phyloP scores from a whole-genome alignment of 2,329 filamentous ascomycete genomes.

The Sclerotinia minor region DNA sequence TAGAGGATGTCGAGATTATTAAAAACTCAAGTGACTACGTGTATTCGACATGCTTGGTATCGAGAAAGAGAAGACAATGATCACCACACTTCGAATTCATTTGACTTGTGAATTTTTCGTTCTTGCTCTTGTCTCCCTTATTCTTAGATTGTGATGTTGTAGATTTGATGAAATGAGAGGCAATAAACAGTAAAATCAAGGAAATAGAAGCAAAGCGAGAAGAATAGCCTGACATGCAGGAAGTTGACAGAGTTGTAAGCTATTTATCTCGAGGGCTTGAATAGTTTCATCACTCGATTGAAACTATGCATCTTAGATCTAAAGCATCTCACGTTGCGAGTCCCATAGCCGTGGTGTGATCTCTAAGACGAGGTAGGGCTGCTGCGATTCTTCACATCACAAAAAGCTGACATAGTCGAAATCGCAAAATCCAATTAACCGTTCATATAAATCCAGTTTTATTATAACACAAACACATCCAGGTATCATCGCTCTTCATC shows the following conservation, averaged over 20 bases:
- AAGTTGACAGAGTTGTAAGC: neutral
- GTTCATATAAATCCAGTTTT: neutral
- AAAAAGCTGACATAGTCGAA: neutral
- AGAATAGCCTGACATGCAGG: neutral
- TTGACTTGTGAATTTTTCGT: too few species aligned
- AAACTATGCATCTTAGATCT: neutral
- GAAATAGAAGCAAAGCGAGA: neutral
- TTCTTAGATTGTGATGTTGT: too few species aligned
- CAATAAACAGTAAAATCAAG: too few species aligned
- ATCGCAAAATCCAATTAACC: neutral
- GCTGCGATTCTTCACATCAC: neutral
- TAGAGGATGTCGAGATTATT: too few species aligned
- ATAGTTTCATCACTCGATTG: neutral
- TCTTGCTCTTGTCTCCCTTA: too few species aligned
- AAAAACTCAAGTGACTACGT: too few species aligned
- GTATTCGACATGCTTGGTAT: too few species aligned
- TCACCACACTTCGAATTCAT: too few species aligned
- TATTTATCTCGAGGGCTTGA: neutral
- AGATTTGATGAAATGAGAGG: too few species aligned
- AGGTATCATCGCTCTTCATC: constrained; percentile 6
- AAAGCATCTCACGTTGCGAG: neutral
- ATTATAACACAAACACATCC: constrained; percentile 5
- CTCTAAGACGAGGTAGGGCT: neutral
- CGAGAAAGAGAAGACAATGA: neutral
- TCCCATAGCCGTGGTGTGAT: neutral